Evolutionary conservation across 495 filamentous ascomycete genomes (phyloP), one percentile per base, ranked within the genome.

Genomic region (Cudoniella acicularis): DNA sequence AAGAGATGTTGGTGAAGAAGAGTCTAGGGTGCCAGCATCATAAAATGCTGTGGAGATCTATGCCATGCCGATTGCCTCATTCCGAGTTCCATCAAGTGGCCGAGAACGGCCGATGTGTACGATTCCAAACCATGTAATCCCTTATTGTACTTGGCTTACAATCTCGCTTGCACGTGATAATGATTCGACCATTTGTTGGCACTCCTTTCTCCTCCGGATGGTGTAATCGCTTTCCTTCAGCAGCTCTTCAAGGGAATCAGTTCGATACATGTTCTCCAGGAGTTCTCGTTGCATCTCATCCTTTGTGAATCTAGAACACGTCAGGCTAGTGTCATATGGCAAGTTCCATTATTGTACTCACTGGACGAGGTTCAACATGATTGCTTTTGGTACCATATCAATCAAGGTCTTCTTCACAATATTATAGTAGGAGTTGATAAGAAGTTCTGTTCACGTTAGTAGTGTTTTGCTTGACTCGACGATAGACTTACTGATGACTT

Each of bases 151-250:
- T 72, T 97, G 91, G 71, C 86, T 90, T 65, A 99, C 94, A 76
- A 99, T 98, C 80, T 99, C 95, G 68, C 83, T 91, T 45, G 94
- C 94, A 67, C 87, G 86, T 56, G 79, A 73, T 60, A 99, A 77
- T 45, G 87, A 91, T 75, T 99, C 95, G 18, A 99, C 94, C 95
- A 98, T 98, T 73, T 96, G 91, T 73, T 93, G 89, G 77, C 95
- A 99, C 74, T 99, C 95, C 79, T 99, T 98, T 69, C 95, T 84
- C 72, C 95, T 81, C 60, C 95, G 84, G 65, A 93, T 77, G 6
- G 95, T 99, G 82, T 96, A 96, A 67, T 99, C 95, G 71, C 89
- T 94, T 75, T 99, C 95, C 80, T 96, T 97, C 57, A 99, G 85
- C 55, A 99, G 82, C 46, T 93, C 91, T 61, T 99, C 95, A 3